Conservation (phyloP, 169 alveolate species). For the Plasmodium gonderi region DNA sequence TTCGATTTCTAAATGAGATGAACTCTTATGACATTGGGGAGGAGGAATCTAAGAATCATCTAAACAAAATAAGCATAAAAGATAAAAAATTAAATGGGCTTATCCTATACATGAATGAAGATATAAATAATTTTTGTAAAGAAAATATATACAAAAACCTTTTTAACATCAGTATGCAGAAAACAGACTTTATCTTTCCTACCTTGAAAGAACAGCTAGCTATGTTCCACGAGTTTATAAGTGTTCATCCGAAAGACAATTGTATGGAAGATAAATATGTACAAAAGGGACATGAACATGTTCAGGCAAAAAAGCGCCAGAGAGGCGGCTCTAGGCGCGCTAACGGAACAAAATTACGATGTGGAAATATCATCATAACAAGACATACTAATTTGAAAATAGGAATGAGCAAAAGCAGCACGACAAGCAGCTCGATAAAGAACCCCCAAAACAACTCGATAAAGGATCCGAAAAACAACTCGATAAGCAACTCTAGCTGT, state of each 20-base stretch:
- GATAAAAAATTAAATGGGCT: conserved; percentile 48
- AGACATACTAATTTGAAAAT: conserved; percentile 57
- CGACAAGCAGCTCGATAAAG: background rate
- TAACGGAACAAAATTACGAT: background rate
- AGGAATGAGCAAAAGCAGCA: conserved; percentile 13
- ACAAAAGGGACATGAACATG: background rate
- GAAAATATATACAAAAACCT: conserved; percentile 43
- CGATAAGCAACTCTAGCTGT: too few relatives aligned
- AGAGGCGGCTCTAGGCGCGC: background rate
- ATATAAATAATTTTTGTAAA: background rate
- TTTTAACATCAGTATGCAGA: conserved; percentile 32
- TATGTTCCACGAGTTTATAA: background rate
- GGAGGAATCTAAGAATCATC: background rate
- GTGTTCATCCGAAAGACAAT: too few relatives aligned
- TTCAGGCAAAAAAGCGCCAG: background rate
- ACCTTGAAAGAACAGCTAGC: conserved; percentile 49
- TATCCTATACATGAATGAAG: conserved; percentile 35
- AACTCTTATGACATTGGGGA: background rate
- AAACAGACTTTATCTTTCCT: conserved; percentile 65
- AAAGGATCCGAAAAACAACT: background rate
- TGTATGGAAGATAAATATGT: too few relatives aligned
- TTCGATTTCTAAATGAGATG: background rate
- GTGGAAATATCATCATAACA: conserved; percentile 63
- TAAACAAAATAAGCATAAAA: conserved; percentile 22
- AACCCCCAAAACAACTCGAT: background rate